Evolutionary conservation across 2,329 filamentous ascomycete species (phyloP), one percentile per base, ranked within the genome.

Genomic region (Verticillium isaacii): DNA sequence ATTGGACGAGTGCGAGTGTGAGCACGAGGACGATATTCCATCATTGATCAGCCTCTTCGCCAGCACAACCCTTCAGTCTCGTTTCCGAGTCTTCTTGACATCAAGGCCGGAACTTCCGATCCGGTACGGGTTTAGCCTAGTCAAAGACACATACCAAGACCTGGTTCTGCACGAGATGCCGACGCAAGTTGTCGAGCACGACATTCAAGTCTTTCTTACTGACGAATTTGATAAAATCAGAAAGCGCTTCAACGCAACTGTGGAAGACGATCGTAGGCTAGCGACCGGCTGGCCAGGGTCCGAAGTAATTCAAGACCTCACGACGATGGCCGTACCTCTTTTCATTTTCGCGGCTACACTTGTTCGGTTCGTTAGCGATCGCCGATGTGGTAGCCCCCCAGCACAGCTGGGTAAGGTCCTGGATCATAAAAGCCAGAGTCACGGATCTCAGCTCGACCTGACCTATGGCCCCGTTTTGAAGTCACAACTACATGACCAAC

Each of bases 31-130:
- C 1, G 71, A 77, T 50, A 64, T 74, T 15, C 58, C 50, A 32
- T 17, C 59, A 7, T 69, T 78, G n/a, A 68, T 77, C 41, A 23
- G 65, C 3, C 66, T 74, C 1, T 61, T 75, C 0, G 62, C 68
- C n/a, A 60, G 65, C 34, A 50, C 62, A 17, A 2, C 41, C 11
- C 9, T 66, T 25, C 61, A 36, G 59, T 65, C 61, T n/a, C 62
- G 45, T 29, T 56, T 77, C 25, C 71, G 70, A 56, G 60, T 73
- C 12, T 76, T 79, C 45, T 32, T 80, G 4, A 79, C 76, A 0
- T 79, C 77, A 62, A 69, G 78, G 12, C 78, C 78, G 0, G 74
- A 81, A 25, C 60, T 77, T 1, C 71, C 72, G 0, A 71, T 80
- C 25, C 72, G 74, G 0, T 65, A 75, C 14, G 72, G 74, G 0